phyloP scores from a whole-genome alignment of 352 stramenopile genomes.

The Elongisporangium undulatum region DNA sequence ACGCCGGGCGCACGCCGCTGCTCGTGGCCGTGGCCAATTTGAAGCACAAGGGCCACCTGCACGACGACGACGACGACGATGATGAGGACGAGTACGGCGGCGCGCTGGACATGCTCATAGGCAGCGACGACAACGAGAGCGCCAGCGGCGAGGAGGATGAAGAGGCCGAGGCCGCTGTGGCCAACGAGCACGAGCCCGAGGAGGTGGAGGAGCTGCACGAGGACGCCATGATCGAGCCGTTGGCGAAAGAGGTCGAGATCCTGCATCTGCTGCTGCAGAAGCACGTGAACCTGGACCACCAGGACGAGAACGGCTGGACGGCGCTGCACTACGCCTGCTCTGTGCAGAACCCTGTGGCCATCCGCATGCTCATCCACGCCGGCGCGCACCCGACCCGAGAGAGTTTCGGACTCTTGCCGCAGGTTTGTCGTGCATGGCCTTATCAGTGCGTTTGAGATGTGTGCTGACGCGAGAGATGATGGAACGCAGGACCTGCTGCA shows the following conservation, averaged over 20 bases:
- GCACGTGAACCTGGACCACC: constrained; percentile 74
- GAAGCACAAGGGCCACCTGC: constrained; percentile 25
- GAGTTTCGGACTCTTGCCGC: constrained; percentile 64
- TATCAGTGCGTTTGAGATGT: background rate
- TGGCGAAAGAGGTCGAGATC: constrained; percentile 71
- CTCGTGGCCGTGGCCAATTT: constrained; percentile 65
- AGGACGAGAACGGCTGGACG: constrained; percentile 82
- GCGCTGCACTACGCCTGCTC: constrained; percentile 79
- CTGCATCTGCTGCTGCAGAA: constrained; percentile 66
- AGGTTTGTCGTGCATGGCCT: constrained; percentile 22
- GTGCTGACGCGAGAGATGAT: background rate
- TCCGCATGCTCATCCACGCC: constrained; percentile 71
- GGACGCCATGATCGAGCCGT: constrained; percentile 41
- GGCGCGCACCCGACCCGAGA: constrained; percentile 67
- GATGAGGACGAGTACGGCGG: constrained; percentile 24
- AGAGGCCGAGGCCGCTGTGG: constrained; percentile 2
- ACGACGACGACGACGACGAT: constrained; percentile 35
- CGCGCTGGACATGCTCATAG: constrained; percentile 15
- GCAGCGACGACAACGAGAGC: constrained; percentile 16
- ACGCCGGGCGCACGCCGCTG: constrained; percentile 71
- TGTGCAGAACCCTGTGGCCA: constrained; percentile 63
- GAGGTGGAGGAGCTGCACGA: constrained; percentile 54
- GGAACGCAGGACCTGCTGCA: constrained; percentile 55
- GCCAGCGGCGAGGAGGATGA: constrained; percentile 14
- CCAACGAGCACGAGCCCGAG: constrained; percentile 13